Evolutionary conservation across 768 basidiomycete species (phyloP).

Genomic region (Mycena indigotica): DNA sequence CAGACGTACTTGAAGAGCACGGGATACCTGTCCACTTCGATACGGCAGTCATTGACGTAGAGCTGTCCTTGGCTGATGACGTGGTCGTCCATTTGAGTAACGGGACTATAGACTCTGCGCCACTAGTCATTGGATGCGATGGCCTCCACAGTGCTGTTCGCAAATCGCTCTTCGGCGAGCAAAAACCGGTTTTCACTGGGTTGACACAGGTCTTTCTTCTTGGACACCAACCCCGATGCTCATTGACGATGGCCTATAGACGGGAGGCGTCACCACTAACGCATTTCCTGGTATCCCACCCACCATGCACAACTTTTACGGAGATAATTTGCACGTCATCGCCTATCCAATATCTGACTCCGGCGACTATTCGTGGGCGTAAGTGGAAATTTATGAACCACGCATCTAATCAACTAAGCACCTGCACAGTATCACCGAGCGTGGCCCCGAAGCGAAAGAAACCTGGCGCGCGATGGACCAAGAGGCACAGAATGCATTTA

Average conservation of each 20-base stretch:
- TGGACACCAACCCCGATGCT: background rate
- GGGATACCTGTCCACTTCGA: slow-evolving; percentile 38
- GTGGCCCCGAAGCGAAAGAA: slow-evolving; percentile 42
- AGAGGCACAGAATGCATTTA: slow-evolving; percentile 23
- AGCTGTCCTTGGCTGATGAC: slow-evolving; percentile 29
- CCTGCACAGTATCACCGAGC: slow-evolving; percentile 33
- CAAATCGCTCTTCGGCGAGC: slow-evolving; percentile 38
- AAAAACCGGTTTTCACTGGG: slow-evolving; percentile 39
- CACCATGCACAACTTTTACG: slow-evolving; percentile 37
- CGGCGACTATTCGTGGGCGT: slow-evolving; percentile 36
- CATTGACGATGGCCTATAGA: slow-evolving; percentile 26
- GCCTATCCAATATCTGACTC: slow-evolving; percentile 35
- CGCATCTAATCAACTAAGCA: background rate
- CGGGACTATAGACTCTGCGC: slow-evolving; percentile 36
- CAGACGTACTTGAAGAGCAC: slow-evolving; percentile 32
- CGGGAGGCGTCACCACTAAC: slow-evolving; percentile 36
- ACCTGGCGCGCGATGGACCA: slow-evolving; percentile 43
- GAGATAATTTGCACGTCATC: slow-evolving; percentile 40
- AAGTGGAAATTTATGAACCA: background rate
- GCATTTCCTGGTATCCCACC: slow-evolving; percentile 16
- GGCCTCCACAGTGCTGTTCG: slow-evolving; percentile 47
- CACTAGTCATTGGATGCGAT: slow-evolving; percentile 47
- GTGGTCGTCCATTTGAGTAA: slow-evolving; percentile 39
- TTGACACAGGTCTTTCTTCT: slow-evolving; percentile 35
- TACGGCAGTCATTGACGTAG: slow-evolving; percentile 33